Evolutionary conservation across 2,329 filamentous ascomycete species (phyloP).

Genomic region (Ambrosiella xylebori): DNA sequence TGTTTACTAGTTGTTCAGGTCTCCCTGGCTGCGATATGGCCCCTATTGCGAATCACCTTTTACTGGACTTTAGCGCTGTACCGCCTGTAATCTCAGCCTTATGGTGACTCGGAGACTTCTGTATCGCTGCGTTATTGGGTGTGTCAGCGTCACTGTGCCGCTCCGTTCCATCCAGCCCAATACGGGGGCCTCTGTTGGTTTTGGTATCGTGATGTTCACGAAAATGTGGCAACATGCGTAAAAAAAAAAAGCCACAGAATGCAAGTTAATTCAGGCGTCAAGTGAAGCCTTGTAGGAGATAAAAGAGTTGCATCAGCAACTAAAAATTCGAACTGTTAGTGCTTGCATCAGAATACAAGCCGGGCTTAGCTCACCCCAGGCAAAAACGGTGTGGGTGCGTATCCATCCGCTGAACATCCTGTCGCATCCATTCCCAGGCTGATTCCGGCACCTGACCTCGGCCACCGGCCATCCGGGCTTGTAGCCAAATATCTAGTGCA

Average conservation of each 20-base stretch:
- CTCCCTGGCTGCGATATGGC: not conserved
- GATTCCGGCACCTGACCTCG: conserved; percentile 13
- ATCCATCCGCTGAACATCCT: conserved; percentile 2
- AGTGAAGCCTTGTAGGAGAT: not conserved
- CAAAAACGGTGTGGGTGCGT: not conserved
- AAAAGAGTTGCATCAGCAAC: not conserved
- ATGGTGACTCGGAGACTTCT: too few species aligned
- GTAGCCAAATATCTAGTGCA: conserved; percentile 8
- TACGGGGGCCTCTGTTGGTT: too few species aligned
- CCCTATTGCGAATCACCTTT: too few species aligned
- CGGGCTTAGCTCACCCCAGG: not conserved
- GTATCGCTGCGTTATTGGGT: too few species aligned
- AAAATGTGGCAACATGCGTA: too few species aligned
- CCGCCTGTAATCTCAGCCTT: too few species aligned
- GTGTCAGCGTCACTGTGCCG: too few species aligned
- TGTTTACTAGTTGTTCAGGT: not conserved
- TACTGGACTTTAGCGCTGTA: too few species aligned
- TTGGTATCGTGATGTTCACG: too few species aligned
- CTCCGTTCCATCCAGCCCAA: too few species aligned
- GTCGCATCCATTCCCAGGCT: conserved; percentile 6
- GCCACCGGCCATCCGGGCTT: conserved; percentile 14
- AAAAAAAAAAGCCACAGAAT: too few species aligned
- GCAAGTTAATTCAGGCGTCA: not conserved
- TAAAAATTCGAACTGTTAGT: not conserved
- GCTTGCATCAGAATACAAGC: conserved; percentile 1